Evolutionary conservation across 805 yeast genomes (phyloP).

Genomic region (Lachancea cidri): DNA sequence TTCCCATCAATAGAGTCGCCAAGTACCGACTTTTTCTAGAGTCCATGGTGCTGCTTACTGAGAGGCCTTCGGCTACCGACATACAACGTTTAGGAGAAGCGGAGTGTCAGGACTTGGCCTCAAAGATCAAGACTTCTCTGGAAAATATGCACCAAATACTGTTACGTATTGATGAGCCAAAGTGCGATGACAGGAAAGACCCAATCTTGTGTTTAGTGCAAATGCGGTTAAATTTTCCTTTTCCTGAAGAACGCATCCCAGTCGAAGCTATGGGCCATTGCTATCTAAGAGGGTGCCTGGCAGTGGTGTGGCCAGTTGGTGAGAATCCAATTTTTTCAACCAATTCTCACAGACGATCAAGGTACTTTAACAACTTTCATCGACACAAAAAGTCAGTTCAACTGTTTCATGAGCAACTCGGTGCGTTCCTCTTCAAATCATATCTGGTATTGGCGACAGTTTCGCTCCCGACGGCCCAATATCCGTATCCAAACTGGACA

Average conservation of each 20-base stretch:
- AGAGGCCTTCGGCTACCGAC: slow-evolving; percentile 5
- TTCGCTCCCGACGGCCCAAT: slow-evolving; percentile 13
- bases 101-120: slow-evolving; percentile 14
- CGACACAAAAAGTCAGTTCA: slow-evolving; percentile 2
- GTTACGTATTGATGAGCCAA: slow-evolving; percentile 25
- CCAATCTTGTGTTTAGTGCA: slow-evolving; percentile 11
- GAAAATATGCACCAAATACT: slow-evolving; percentile 21
- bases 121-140: slow-evolving; percentile 14
- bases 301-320: slow-evolving; percentile 36
- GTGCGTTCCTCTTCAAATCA: slow-evolving; percentile 46
- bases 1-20: slow-evolving; percentile 46
- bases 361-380: slow-evolving; percentile 3
- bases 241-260: slow-evolving; percentile 8
- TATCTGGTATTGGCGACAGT: slow-evolving; percentile 40
- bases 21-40: slow-evolving; percentile 50
- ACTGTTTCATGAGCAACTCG: slow-evolving; percentile 18
- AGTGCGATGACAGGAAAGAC: not conserved
- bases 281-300: slow-evolving; percentile 39
- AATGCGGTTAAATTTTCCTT: slow-evolving; percentile 2
- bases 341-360: slow-evolving; percentile 2
- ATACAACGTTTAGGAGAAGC: slow-evolving; percentile 2
- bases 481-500: slow-evolving; percentile 8
- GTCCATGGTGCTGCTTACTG: slow-evolving; percentile 29
- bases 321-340: slow-evolving; percentile 12
- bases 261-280: slow-evolving; percentile 11